A percentile compares a stretch with the other conserved stretches of the same genome.
Evolutionary conservation across 371 early-diverging fungal species (phyloP).

Genomic region (Dichotomocladium elegans): DNA sequence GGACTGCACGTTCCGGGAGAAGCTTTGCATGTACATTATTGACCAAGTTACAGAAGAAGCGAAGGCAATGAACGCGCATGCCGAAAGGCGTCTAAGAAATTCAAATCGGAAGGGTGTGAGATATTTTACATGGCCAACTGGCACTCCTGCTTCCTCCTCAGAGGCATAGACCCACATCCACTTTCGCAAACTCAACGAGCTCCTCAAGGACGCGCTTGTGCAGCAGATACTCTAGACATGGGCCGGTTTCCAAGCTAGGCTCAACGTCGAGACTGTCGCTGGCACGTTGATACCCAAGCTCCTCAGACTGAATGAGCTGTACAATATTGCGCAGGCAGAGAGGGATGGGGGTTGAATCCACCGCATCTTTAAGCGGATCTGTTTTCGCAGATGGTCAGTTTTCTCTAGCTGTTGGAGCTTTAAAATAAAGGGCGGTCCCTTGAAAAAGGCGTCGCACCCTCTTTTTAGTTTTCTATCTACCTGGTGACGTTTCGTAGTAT

Average conservation of each 20-base stretch:
- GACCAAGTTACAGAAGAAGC: slow-evolving; percentile 45
- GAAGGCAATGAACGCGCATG: slow-evolving; percentile 48
- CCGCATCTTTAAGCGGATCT: slow-evolving; percentile 51
- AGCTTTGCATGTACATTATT: slow-evolving; percentile 50
- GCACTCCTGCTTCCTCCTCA: not conserved
- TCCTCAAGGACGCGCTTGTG: slow-evolving; percentile 47
- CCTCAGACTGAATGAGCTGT: slow-evolving; percentile 46
- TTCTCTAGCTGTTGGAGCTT: not conserved
- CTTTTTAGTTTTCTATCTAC: slow-evolving; percentile 14
- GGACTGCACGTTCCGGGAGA: slow-evolving; percentile 50
- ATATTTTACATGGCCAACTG: not conserved
- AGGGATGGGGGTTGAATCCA: slow-evolving; percentile 48
- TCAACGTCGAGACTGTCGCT: slow-evolving; percentile 22
- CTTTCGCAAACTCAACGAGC: slow-evolving; percentile 49
- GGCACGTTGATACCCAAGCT: slow-evolving; percentile 41
- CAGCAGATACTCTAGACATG: slow-evolving; percentile 46
- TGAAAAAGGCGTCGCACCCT: not conserved
- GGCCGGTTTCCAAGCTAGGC: slow-evolving; percentile 36
- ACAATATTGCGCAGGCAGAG: slow-evolving; percentile 41
- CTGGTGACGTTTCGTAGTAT: slow-evolving; percentile 47
- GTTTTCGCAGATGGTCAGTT: too few species aligned
- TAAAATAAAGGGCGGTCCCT: not conserved
- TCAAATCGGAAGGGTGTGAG: too few species aligned
- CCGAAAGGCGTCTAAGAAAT: slow-evolving; percentile 43
- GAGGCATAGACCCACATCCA: slow-evolving; percentile 27